A percentile compares a stretch with the other conserved stretches of the same genome.
Evolutionary conservation across 2,329 filamentous ascomycete species (phyloP).

Genomic region (Orbilia brochopaga): DNA sequence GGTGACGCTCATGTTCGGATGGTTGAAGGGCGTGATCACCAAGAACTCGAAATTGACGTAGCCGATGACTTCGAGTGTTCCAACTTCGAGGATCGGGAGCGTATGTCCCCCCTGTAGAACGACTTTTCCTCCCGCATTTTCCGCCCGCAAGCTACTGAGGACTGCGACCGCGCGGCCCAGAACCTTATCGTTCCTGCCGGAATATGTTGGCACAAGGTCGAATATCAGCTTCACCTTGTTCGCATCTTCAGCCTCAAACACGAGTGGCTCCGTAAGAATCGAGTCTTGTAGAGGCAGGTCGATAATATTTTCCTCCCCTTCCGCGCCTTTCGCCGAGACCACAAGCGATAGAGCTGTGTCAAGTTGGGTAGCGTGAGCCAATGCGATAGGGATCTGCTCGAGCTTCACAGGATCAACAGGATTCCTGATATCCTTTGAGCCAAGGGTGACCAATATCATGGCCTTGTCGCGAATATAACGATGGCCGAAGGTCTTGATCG

Average conservation of each 20-base stretch:
- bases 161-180: conserved; percentile 88
- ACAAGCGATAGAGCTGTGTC: conserved; percentile 93
- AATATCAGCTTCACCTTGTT: conserved; percentile 87
- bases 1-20: conserved; percentile 90
- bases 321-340: conserved; percentile 81
- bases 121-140: conserved; percentile 82
- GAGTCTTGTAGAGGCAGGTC: conserved; percentile 94
- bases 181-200: conserved; percentile 77
- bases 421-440: conserved; percentile 92
- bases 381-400: conserved; percentile 82
- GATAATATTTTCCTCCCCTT: conserved; percentile 84
- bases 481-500: conserved; percentile 94
- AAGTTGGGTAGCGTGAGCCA: conserved; percentile 89
- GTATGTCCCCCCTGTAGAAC: conserved; percentile 90
- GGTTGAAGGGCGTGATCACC: conserved; percentile 89
- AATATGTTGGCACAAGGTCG: conserved; percentile 93
- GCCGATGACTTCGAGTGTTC: conserved; percentile 79
- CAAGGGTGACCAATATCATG: conserved; percentile 88
- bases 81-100: conserved; percentile 85
- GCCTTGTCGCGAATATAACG: conserved; percentile 82
- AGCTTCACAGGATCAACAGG: conserved; percentile 79
- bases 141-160: conserved; percentile 82
- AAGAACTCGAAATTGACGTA: conserved; percentile 96
- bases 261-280: conserved; percentile 88
- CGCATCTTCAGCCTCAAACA: conserved; percentile 80